Evolutionary conservation across 345 rosid species (phyloP), one percentile per base, ranked within the genome.

Genomic region (Barbarea vulgaris): DNA sequence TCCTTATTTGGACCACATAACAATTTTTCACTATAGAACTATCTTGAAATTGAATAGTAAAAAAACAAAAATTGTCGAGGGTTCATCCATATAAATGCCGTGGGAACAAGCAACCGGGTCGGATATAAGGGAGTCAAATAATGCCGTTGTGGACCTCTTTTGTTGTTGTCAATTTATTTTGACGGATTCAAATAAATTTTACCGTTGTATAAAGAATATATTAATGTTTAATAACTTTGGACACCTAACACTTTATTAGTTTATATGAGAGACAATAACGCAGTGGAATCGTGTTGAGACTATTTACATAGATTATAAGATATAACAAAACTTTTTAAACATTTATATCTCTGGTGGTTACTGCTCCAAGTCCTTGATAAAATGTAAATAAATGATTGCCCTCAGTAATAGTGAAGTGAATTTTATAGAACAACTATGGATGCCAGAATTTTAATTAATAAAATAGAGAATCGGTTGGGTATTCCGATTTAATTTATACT

Each of bases 121-220:
- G 30, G 44, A 42, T 3, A 15, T n/a, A n/a, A n/a, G n/a, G 9
- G 66, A 54, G 71, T 70, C 80, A 77, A 70, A 77, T 77, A 55
- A 4, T 77, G 71, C 66, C 80, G 80, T 77, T 77, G 80, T 63
- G 27, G 58, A 34, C 64, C 24, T 41, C 36, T 44, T 51, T 66
- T 76, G 4, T 42, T 67, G 4, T 51, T 39, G 46, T 69, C 63
- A 30, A 21, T 53, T 44, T 69, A 24, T 44, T 69, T 69, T 58
- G 65, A 69, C 58, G 18, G 31, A n/a, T 69, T 76, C 64, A 51
- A 36, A 21, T 67, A 59, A 14, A n/a, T 28, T 67, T 57, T 58
- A 67, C 72, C 67, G 78, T 74, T 74, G 73, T 37, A 3, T 58
- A 51, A 61, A 9, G 17, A 22, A n/a, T n/a, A n/a, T 5, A 36